Conservation (phyloP, 2,329 filamentous ascomycete species). For the Penicillium sp. region DNA sequence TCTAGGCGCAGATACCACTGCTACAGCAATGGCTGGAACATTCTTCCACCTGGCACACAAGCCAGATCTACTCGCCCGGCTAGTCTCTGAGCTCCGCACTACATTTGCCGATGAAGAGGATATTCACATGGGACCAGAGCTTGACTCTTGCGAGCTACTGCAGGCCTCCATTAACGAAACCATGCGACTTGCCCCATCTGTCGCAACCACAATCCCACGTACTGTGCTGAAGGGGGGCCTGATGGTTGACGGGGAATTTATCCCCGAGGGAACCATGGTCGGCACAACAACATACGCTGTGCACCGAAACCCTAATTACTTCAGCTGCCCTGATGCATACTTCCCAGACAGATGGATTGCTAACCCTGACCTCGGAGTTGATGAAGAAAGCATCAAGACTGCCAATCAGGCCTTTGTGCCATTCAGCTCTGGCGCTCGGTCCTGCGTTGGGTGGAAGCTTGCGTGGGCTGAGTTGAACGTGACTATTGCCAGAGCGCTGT, state of each 20-base stretch:
- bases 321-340: constrained; percentile 1
- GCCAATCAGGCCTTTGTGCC: constrained; percentile 7
- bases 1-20: constrained; percentile 5
- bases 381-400: neutral
- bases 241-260: neutral
- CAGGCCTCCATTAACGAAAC: constrained; percentile 12
- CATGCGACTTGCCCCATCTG: constrained; percentile 5
- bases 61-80: neutral
- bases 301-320: constrained; percentile 2
- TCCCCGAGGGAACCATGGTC: constrained; percentile 11
- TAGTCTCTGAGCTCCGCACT: constrained; percentile 1
- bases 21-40: constrained; percentile 5
- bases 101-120: constrained; percentile 1
- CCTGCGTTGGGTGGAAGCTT: constrained; percentile 11
- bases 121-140: neutral
- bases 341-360: constrained; percentile 8
- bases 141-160: constrained; percentile 5
- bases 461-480: constrained; percentile 10
- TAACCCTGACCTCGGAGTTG: neutral
- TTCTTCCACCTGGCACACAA: constrained; percentile 7
- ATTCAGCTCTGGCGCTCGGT: constrained; percentile 6
- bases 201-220: constrained; percentile 1
- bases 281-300: constrained; percentile 4
- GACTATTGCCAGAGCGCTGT: constrained; percentile 4
- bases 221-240: constrained; percentile 4